Evolutionary conservation across 1,284 basidiomycete species (phyloP), one percentile per base, ranked within the genome.

Genomic region (Veloboletus limbatus): DNA sequence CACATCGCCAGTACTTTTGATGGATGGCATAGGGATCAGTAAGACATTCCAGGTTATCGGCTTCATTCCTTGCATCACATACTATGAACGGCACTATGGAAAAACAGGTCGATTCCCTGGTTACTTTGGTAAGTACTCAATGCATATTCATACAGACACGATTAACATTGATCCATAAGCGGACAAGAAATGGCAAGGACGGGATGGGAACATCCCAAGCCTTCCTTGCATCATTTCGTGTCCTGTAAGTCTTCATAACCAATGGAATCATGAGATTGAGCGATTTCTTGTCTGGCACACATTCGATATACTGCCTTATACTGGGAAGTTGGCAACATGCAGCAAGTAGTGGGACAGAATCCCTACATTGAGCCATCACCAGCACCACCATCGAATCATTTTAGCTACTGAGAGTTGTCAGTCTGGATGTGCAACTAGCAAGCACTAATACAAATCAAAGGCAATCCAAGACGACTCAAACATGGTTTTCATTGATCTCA

Each of bases 41-140:
- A 56, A 55, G 17, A 43, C 51, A 1, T 45, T 56, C 8, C 54
- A 56, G 17, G 44, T 49, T 3, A 20, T 55, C 4, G 44, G 53
- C 0, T 17, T 47, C 3, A 47, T 56, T 6, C 25, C 52, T 0
- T 42, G n/a, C 8, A 8, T 45, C 0, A 0, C 43, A 4, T 52
- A 35, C 41, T 48, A 32, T 16, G 14, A 13, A 1, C 13, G 9
- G 2, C 36, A n/a, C 27, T 45, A 26, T 17, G 16, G 7, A 3
- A 33, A 18, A 6, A 21, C 25, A 14, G 17, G 13, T 5, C 32
- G 17, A 11, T 45, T 52, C 10, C 43, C 47, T 3, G 40, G 50
- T 2, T 3, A 4, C 1, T 52, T 49, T 13, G 39, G 50, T 52
- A 18, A 21, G 43, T 45, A 11, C 8, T 4, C 11, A 32, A 17